These are phyloP conservation scores for Salix udensis DNA, from an alignment of 345 rosid species.

Conservation along the genomic window DNA sequence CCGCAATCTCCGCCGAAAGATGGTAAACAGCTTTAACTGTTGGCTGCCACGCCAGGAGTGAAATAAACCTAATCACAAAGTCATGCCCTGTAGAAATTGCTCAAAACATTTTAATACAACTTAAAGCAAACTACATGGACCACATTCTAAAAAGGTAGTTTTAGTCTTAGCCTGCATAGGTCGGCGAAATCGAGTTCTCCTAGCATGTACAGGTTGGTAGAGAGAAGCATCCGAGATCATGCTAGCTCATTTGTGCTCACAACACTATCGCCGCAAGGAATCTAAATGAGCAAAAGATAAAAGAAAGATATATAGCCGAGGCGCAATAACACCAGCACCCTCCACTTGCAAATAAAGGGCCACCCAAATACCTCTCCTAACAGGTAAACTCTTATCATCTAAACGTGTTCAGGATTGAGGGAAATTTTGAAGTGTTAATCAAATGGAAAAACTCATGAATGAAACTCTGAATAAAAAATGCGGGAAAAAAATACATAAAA, in stretches of 20 bases:
- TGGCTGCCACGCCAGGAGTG: conserved; percentile 20
- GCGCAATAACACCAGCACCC: background rate
- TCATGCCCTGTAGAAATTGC: background rate
- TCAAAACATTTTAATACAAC: background rate
- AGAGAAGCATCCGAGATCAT: background rate
- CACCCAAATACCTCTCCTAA: background rate
- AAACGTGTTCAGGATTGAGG: background rate
- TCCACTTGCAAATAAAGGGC: background rate
- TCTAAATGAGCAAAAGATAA: background rate
- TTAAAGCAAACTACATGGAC: conserved; percentile 10
- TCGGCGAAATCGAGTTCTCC: background rate
- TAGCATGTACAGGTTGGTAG: background rate
- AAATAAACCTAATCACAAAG: conserved; percentile 12
- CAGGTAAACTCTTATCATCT: background rate
- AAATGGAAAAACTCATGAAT: background rate
- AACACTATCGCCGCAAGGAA: background rate
- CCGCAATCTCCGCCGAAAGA: conserved; percentile 35
- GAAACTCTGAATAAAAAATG: background rate
- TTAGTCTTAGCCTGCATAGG: conserved; percentile 9
- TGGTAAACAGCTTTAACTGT: background rate
- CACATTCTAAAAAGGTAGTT: background rate
- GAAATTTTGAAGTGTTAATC: background rate
- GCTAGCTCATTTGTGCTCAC: background rate
- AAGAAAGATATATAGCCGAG: background rate
- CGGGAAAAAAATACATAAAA: background rate